phyloP scores from a whole-genome alignment of 306 rosid genomes.

The Aeschynomene evenia region DNA sequence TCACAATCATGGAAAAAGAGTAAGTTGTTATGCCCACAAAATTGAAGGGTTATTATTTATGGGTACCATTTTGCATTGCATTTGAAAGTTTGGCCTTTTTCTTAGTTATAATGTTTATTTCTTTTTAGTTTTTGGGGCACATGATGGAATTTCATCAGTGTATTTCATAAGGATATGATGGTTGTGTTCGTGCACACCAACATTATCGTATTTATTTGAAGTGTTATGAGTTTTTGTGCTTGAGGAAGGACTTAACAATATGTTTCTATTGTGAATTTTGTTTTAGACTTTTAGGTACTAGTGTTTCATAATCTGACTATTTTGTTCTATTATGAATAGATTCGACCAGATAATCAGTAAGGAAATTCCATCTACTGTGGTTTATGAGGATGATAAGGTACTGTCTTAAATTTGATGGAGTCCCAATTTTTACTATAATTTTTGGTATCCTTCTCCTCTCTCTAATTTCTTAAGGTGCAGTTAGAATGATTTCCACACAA shows the following conservation, averaged over 20 bases:
- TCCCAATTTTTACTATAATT: not conserved
- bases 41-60: not conserved
- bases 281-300: not conserved
- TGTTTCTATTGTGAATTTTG: not conserved
- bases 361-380: conserved; percentile 78
- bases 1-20: not conserved
- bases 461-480: no score
- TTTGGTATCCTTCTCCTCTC: not conserved
- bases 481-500: no score
- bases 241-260: not conserved
- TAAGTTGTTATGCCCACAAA: not conserved
- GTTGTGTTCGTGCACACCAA: not conserved
- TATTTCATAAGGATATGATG: not conserved
- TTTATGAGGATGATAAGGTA: conserved; percentile 87
- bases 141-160: not conserved
- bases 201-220: not conserved
- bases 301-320: not conserved
- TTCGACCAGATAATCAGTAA: conserved; percentile 78
- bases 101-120: not conserved
- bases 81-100: not conserved
- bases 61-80: not conserved
- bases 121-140: not conserved
- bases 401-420: conserved; percentile 6
- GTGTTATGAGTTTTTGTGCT: not conserved
- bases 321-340: conserved; percentile 39